Percentiles rank a stretch among this genome's conserved stretches.
Evolutionary conservation across 306 rosid species (phyloP).

Genomic region (Ormosia emarginata): DNA sequence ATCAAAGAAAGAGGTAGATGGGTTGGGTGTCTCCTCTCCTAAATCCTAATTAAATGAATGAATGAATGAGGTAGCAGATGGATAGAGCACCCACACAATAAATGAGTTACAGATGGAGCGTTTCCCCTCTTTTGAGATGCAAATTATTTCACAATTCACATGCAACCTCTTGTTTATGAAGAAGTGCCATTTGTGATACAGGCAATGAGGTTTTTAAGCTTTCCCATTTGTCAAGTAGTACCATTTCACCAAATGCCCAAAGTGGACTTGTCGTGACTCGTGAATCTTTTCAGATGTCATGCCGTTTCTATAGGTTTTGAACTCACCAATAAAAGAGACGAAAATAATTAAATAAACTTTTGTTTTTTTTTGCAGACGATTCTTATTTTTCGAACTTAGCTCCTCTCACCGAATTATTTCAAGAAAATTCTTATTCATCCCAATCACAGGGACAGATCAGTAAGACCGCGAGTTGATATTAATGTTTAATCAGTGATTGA

Average conservation of each 20-base stretch:
- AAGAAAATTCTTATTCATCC: neutral
- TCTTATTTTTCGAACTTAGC: neutral
- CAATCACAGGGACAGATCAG: neutral
- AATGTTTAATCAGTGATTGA: neutral
- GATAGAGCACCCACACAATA: neutral
- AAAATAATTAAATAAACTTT: no score
- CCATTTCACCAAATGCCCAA: neutral
- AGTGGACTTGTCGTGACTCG: constrained; percentile 10
- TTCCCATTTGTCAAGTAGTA: neutral
- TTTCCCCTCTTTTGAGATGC: neutral
- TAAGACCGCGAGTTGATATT: neutral
- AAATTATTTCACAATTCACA: neutral
- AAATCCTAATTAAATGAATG: constrained; percentile 22
- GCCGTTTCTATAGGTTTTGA: neutral
- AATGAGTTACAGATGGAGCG: neutral
- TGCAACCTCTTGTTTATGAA: neutral
- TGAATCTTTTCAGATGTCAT: neutral
- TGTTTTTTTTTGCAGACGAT: neutral
- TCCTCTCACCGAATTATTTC: neutral
- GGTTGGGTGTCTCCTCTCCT: constrained; percentile 4
- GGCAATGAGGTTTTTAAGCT: neutral
- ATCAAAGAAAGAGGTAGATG: neutral
- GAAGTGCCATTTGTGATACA: neutral
- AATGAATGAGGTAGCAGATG: neutral
- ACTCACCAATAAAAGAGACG: neutral